Evolutionary conservation across 345 rosid genomes (phyloP), one percentile per base, ranked within the genome.

Genomic region (Tarenaya hassleriana): DNA sequence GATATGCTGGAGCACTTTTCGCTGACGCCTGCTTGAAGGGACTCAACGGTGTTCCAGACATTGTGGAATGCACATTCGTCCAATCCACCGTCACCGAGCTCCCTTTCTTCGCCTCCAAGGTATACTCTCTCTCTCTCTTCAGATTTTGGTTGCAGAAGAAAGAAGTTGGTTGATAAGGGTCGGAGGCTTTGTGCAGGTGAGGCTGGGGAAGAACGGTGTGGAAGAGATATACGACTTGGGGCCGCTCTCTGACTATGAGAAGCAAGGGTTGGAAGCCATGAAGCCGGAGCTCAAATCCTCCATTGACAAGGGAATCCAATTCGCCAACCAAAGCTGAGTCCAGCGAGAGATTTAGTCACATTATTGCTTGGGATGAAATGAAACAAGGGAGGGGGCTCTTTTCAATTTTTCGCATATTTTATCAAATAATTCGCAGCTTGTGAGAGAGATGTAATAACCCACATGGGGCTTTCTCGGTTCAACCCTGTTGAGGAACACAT

Each of bases 1-100:
- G n/a, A n/a, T 88, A 81, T 72, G 96, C 90, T 1, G 96, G 94
- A 60, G 96, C 96, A 47, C 58, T 84, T 39, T 84, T 88, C 51
- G 96, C 88, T 15, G 94, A 88, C 70, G 82, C 96, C n/a, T 82
- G 94, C 77, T 75, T 82, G 49, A 80, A 80, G 73, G 94, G 88
- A 16, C 83, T 88, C 41, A 84, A 84, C 60, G 91, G 88, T 13
- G 88, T 82, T 61, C 91, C 88, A 8, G 75, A 84, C 52, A 80
- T 84, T 5, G 73, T 88, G 20, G 86, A 88, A 62, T 84, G 88
- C 62, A 68, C 97, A 27, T 88, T 61, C 33, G 91, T 88, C 31
- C 91, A 82, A 55, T 88, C 95, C 47, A 75, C 61, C 34, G 62
- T 88, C 52, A 81, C 95, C 3, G 91, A 84, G 16, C 77, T 78